Evolutionary conservation across 805 yeast species (phyloP).

Genomic region (Maudiozyma serrabonitensis): DNA sequence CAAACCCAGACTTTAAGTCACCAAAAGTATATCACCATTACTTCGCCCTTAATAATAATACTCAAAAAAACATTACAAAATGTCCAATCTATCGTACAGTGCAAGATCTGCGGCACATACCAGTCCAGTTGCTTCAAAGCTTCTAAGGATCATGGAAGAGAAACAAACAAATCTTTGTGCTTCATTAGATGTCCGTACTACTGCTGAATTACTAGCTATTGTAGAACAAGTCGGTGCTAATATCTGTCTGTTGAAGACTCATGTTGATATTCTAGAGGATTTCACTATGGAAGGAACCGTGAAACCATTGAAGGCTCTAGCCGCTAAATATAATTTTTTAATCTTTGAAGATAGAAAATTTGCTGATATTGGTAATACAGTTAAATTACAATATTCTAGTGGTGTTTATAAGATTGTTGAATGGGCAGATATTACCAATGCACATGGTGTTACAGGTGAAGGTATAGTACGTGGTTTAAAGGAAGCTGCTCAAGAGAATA

Average conservation of each 20-base stretch:
- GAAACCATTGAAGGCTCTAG: conserved; percentile 57
- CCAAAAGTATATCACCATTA: background rate
- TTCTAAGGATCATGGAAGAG: conserved; percentile 61
- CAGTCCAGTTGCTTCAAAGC: conserved; percentile 70
- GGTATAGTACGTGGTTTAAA: conserved; percentile 86
- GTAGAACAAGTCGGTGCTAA: conserved; percentile 82
- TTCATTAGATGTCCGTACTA: conserved; percentile 79
- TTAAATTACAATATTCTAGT: conserved; percentile 83
- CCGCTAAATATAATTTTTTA: conserved; percentile 77
- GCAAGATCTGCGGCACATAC: conserved; percentile 62
- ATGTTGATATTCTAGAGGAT: conserved; percentile 86
- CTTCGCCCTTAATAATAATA: background rate
- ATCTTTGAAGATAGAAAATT: conserved; percentile 96
- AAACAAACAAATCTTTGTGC: conserved; percentile 90
- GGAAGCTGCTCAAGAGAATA: conserved; percentile 60
- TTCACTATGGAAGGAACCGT: conserved; percentile 75
- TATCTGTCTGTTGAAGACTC: conserved; percentile 88
- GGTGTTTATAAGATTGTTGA: conserved; percentile 82
- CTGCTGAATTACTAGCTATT: conserved; percentile 60
- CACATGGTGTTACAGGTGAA: conserved; percentile 93
- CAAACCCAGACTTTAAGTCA: background rate
- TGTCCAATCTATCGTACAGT: conserved; percentile 40
- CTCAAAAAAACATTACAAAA: background rate
- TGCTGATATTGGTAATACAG: conserved; percentile 98
- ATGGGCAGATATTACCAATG: conserved; percentile 97